phyloP scores from a whole-genome alignment of 2,329 filamentous ascomycete species.

The Curvularia eragrostidis region DNA sequence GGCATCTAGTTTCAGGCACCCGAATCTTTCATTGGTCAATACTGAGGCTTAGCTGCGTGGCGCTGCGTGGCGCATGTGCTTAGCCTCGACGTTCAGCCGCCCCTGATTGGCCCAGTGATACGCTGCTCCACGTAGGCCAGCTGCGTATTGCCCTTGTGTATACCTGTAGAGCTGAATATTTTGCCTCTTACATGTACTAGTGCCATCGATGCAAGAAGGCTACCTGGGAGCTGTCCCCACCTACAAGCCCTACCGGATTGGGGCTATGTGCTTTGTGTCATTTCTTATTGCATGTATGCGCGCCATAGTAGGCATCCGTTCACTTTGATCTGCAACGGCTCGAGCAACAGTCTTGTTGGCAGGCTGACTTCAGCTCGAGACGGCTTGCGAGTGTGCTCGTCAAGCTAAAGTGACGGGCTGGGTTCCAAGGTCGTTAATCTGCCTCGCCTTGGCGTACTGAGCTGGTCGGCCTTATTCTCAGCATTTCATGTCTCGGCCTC shows the following conservation, averaged over 20 bases:
- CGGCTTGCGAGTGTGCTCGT: not conserved
- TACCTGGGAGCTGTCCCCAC: not conserved
- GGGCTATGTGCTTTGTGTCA: not conserved
- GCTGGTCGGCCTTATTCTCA: constrained; percentile 4
- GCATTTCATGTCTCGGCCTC: constrained; percentile 5
- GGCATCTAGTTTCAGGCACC: constrained; percentile 1
- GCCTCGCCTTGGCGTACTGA: constrained; percentile 9
- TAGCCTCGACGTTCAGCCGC: not conserved
- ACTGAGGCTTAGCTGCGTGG: constrained; percentile 5
- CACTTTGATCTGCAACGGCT: not conserved
- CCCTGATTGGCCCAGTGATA: not conserved
- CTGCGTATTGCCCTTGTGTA: not conserved
- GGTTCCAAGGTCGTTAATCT: not conserved
- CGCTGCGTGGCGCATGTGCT: constrained; percentile 5
- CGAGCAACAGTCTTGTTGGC: not conserved
- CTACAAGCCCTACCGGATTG: not conserved
- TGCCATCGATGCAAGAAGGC: not conserved
- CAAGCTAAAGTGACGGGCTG: not conserved
- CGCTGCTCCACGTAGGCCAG: not conserved
- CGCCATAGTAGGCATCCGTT: not conserved
- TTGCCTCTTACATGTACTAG: not conserved
- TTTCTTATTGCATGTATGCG: not conserved
- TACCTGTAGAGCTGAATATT: not conserved
- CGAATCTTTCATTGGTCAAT: not conserved
- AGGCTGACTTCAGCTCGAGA: not conserved